Base-by-base conservation (phyloP, 257 asterid genomes). In the Schizonepeta tenuifolia region DNA sequence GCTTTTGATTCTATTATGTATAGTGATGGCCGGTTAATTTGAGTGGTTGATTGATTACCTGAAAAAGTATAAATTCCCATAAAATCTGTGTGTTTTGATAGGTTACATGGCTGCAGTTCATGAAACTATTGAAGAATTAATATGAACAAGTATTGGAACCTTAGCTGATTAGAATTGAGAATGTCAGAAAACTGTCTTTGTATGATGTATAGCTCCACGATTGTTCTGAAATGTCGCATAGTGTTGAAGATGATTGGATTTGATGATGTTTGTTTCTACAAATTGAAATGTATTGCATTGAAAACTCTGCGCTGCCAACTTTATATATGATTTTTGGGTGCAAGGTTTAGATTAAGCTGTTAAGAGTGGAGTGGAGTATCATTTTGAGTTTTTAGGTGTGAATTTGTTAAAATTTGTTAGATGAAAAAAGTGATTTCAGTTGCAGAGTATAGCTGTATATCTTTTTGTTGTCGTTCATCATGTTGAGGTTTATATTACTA, bases 1-100 rank as follows among this genome's bases (percentile, higher is more conserved):
- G 44, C 21, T 33, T 75, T 38, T 59, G 53, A 46, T 33, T 58
- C 36, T 67, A 17, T 49, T 67, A 18, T 40, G 56, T 36, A 21
- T 5, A 38, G 65, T 41, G 67, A 69, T 61, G 9, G 20, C 28
- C 44, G 62, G 21, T 69, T 22, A 20, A 9, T 63, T 22, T 20
- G 61, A 35, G 49, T 18, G 15, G 35, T 14, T 20, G 26, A 33
- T 67, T 60, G 57, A 21, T 50, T 69, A 28, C 68, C 31, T 69
- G 13, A 43, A 33, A 38, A n/a, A n/a, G 11, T 12, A 14, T 15
- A 4, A 6, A 14, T 28, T 57, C 41, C 24, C n/a, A 13, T 11
- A 41, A 41, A 20, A 53, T 22, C 55, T 54, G 7, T 41, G 14
- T 14, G 15, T 62, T 62, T 69, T 11, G 10, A 15, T 74, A 0